Base-by-base conservation (phyloP, 805 yeast genomes). In the Ogataea paraovalis region DNA sequence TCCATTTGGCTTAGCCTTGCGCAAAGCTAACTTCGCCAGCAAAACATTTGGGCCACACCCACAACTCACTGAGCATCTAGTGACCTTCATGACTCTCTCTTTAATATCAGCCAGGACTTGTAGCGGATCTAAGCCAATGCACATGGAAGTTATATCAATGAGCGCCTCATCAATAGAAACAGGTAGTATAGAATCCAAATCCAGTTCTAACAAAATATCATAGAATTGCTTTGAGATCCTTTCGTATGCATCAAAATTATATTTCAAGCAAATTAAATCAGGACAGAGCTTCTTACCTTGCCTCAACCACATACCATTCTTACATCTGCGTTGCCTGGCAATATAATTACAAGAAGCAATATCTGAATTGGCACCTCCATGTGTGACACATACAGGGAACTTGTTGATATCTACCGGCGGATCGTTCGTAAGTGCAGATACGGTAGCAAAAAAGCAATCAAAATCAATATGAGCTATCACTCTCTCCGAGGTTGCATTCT, bases 401-500 rank as follows among this genome's bases (percentile, higher is more conserved):
- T 39, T 73, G 32, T 56, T 66, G 50, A 79, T 74, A 49, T 78
- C 79, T 16, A 83, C 60, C 2, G 80, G 72, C 0, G 85, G 83
- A 7, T 46, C 28, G 38, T 72, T 69, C 14, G 67, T 71, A 46
- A 82, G 66, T 2, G 87, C 77, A 0, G 97, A 86, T 0, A 85
- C 97, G 0, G 95, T 76, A 2, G 91, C 97, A 67, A 92, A 92
- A 59, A 94, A 92, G 54, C 96, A 89, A 64, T 92, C 99, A 64
- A 90, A 92, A 63, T 92, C 99, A 30, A 92, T 74, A 63, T 92
- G 97, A 46, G 91, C 61, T 9, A 91, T 77, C 1, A 75, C 61
- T 43, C 39, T 47, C 3, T 48, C 21, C 3, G 42, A 13, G 1
- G 36, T 13, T 0, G 33, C 16, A 30, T 57, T 58, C 3, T 27